Percentiles rank a stretch among this genome's conserved stretches.
phyloP scores from a whole-genome alignment of 768 basidiomycete genomes.

The Podaxis sp. region DNA sequence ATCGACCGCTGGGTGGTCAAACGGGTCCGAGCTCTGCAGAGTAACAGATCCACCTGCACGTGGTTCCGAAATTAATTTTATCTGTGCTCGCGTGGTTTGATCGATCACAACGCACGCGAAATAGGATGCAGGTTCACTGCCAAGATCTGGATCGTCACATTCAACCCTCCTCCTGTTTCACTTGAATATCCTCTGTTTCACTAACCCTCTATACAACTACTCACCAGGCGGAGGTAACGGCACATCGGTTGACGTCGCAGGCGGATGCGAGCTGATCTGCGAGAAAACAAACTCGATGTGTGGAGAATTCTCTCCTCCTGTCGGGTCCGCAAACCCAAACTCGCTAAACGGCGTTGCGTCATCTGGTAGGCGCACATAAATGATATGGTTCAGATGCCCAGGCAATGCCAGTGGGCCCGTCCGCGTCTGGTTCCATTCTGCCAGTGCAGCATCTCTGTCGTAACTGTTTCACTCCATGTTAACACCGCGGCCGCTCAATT shows the following conservation, averaged over 20 bases:
- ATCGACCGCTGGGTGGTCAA: conserved; percentile 10
- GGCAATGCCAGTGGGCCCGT: conserved; percentile 15
- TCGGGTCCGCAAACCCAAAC: conserved; percentile 12
- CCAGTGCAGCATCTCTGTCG: conserved; percentile 2
- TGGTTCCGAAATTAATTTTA: not conserved
- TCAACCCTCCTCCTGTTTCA: not conserved
- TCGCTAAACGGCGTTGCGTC: conserved; percentile 7
- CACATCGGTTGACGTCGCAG: not conserved
- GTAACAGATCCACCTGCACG: conserved; percentile 11
- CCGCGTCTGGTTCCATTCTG: conserved; percentile 14
- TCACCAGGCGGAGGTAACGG: conserved; percentile 8
- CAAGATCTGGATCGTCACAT: conserved; percentile 5
- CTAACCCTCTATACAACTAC: not conserved
- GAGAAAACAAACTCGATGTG: conserved; percentile 17
- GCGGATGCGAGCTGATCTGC: conserved; percentile 5
- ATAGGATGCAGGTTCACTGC: conserved; percentile 1
- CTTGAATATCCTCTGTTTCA: not conserved
- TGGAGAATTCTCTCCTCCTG: conserved; percentile 13
- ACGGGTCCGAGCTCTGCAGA: not conserved
- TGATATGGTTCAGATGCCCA: conserved; percentile 9
- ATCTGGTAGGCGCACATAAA: conserved; percentile 15
- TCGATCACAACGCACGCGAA: conserved; percentile 1
- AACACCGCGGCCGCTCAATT: not conserved
- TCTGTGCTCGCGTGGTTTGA: not conserved
- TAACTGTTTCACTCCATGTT: not conserved